Base-by-base conservation (phyloP, 345 rosid species). In the Populus nigra region DNA sequence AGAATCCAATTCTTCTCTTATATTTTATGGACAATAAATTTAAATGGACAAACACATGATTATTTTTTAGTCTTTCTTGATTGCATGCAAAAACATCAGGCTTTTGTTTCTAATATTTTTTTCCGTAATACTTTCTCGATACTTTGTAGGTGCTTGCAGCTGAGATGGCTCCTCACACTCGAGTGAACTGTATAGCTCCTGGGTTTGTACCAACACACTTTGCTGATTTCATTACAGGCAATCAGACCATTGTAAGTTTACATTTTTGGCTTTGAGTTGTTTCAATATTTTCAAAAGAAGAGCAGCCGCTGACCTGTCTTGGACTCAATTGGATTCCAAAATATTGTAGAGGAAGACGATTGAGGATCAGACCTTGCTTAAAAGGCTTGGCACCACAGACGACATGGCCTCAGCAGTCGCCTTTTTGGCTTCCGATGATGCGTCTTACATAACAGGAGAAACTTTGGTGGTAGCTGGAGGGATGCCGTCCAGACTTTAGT, bases 191-290 rank as follows among this genome's bases (percentile, higher is more conserved):
- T 7, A 76, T 96, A 73, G 97, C 97, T 35, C 99, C 98, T 0
- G 98, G 98, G 72, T 91, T 92, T 79, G 97, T 96, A 8, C 99
- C 99, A 36, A 93, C 99, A 9, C 88, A 77, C 77, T 91, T 93
- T 73, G 93, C 95, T 1, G 86, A 82, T 10, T 92, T 80, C 87
- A 78, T 93, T 69, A 87, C 92, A 8, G 79, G 67, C 67, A 83
- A 82, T 43, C 88, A 86, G 1, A 84, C 61, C 23, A 31, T 84
- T 50, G 98, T 92, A 88, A 85, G 90, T 83, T 38, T 36, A 11
- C 23, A 49, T 50, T 43, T 63, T 2, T 16, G 35, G 47, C 27
- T 35, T 8, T 1, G 3, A 50, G 45, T 39, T 25, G 22, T 43
- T 5, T 31, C 50, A n/a, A 72, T 27, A 23, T 33, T 27, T 55